Conservation (phyloP, 2,329 filamentous ascomycete genomes). For the Domatiomyces globalis region DNA sequence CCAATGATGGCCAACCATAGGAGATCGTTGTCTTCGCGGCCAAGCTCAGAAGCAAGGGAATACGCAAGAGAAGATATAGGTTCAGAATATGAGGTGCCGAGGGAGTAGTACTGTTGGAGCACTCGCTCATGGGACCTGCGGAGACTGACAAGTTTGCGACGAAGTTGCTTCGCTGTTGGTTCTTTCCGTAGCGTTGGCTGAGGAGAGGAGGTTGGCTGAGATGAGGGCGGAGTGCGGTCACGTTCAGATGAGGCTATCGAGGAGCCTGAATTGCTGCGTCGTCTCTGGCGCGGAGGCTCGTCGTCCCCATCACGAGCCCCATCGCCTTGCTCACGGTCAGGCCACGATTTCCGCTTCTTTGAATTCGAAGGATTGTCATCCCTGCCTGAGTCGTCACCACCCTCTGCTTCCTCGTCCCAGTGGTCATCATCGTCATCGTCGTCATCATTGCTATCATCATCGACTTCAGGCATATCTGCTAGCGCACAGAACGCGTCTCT, state of each 20-base stretch:
- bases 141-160: slow-evolving; percentile 59
- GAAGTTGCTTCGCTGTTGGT: slow-evolving; percentile 57
- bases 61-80: slow-evolving; percentile 91
- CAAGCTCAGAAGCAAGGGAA: slow-evolving; percentile 83
- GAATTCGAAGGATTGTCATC: slow-evolving; percentile 38
- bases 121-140: slow-evolving; percentile 63
- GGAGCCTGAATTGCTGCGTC: slow-evolving; percentile 63
- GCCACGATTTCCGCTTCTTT: slow-evolving; percentile 69
- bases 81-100: slow-evolving; percentile 84
- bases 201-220: slow-evolving; percentile 31
- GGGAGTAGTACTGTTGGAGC: slow-evolving; percentile 68
- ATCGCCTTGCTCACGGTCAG: slow-evolving; percentile 52
- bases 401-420: slow-evolving; percentile 40
- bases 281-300: slow-evolving; percentile 60
- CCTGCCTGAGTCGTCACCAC: slow-evolving; percentile 42
- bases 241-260: slow-evolving; percentile 29
- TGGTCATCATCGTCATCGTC: slow-evolving; percentile 45
- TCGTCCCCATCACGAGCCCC: slow-evolving; percentile 52
- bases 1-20: slow-evolving; percentile 92
- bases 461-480: slow-evolving; percentile 78
- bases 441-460: slow-evolving; percentile 52
- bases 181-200: slow-evolving; percentile 34
- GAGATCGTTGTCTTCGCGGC: slow-evolving; percentile 90
- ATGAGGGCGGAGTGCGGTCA: slow-evolving; percentile 31
- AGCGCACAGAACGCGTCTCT: slow-evolving; percentile 73